Percentiles rank a stretch among this genome's conserved stretches.
Conservation (phyloP, 2,329 filamentous ascomycete genomes). For the Xylogone sp. region DNA sequence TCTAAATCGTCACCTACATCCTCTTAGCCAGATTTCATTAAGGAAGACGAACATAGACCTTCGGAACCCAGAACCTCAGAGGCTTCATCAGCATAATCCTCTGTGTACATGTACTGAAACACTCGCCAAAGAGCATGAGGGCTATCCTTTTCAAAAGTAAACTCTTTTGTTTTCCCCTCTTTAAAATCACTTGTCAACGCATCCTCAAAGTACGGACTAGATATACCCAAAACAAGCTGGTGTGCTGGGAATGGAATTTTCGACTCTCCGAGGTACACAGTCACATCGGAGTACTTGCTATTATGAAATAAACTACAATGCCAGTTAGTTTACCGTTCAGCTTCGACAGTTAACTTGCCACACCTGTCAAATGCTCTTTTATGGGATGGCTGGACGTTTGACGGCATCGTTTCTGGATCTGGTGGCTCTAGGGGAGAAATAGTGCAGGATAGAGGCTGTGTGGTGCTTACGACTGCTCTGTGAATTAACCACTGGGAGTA, state of each 20-base stretch:
- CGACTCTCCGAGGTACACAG: constrained; percentile 10
- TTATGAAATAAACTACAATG: constrained; percentile 10
- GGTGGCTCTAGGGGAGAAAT: no score
- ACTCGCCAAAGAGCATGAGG: constrained; percentile 14
- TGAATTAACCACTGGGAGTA: no score
- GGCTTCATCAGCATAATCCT: constrained; percentile 13
- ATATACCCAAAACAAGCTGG: constrained; percentile 8
- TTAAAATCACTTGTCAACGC: constrained; percentile 13
- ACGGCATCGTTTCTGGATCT: no score
- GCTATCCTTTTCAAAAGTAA: constrained; percentile 14
- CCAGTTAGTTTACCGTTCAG: constrained; percentile 3
- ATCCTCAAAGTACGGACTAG: constrained; percentile 13
- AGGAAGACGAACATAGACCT: constrained; percentile 7
- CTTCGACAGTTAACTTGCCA: no score
- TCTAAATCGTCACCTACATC: constrained; percentile 12
- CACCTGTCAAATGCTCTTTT: no score
- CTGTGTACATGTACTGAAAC: constrained; percentile 16
- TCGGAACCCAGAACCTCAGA: constrained; percentile 7
- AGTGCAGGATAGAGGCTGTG: no score
- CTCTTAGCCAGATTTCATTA: constrained; percentile 4
- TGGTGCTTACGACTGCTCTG: no score
- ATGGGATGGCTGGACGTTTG: no score
- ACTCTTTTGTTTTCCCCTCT: constrained; percentile 11
- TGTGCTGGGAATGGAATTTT: constrained; percentile 12
- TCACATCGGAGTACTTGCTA: constrained; percentile 11